Evolutionary conservation across 148 eudicot species (phyloP), one percentile per base, ranked within the genome.

Genomic region (Rhododendron molle): DNA sequence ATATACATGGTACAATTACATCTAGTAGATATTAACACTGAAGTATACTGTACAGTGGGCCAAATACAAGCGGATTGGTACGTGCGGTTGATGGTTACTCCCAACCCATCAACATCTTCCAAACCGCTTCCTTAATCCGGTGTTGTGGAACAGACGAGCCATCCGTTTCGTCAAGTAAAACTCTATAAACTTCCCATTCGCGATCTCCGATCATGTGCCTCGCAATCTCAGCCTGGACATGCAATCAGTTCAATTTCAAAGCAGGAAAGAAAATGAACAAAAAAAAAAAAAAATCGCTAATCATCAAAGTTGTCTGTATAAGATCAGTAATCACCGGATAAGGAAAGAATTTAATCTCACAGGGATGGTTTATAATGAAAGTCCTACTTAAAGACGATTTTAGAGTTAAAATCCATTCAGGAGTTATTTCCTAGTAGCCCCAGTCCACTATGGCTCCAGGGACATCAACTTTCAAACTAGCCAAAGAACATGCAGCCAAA

Each of bases 21-120:
- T 72, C 34, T 52, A 74, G 26, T 7, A 69, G 3, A 76, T 49
- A 84, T 52, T 36, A 76, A 84, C 15, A 26, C 47, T 26, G 18
- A 72, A 23, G 15, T 43, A 44, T 44, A 60, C 74, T 82, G 38
- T 83, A 65, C 82, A 78, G 44, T 5, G 80, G 38, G 32, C 34
- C 50, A 23, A 18, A 73, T 52, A 34, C 73, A 40, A 52, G 76
- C 2, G 49, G 62, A 47, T 47, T 13, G 44, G 44, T 71, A 20
- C 43, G 2, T 50, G 12, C 5, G 21, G 14, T 28, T 14, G 72
- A 78, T 54, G 67, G 26, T 91, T 85, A 92, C n/a, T 90, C 88
- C 93, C 93, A 90, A 62, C 92, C 90, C 93, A 92, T 92, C 86
- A 92, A 89, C 90, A 83, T 90, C 86, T 90, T 92, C 90, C 91